Evolutionary conservation across 495 filamentous ascomycete genomes (phyloP).

Genomic region (Apodospora peruviana): DNA sequence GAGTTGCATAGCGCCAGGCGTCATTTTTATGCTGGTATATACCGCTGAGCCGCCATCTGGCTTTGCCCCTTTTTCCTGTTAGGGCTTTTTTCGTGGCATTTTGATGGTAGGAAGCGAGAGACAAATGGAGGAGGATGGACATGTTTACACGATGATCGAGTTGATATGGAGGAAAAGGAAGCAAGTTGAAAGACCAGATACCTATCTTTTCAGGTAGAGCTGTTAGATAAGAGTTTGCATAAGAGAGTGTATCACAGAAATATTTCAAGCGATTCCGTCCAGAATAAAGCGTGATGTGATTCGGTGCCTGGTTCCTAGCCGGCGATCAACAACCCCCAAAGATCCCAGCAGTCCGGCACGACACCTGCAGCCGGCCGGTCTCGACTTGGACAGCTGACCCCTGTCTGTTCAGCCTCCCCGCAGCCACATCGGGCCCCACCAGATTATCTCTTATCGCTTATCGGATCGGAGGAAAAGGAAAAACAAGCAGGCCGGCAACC

Average conservation of each 20-base stretch:
- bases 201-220: too few relatives aligned
- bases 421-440: neutral
- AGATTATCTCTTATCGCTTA: neutral
- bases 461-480: neutral
- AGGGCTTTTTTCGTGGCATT: neutral
- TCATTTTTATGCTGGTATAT: slow-evolving; percentile 12
- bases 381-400: neutral
- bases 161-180: too few relatives aligned
- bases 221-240: too few relatives aligned
- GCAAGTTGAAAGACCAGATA: too few relatives aligned
- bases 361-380: slow-evolving; percentile 14
- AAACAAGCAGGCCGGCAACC: slow-evolving; percentile 11
- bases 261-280: too few relatives aligned
- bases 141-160: too few relatives aligned
- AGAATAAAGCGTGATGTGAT: too few relatives aligned
- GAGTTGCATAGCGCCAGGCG: slow-evolving; percentile 27
- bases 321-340: too few relatives aligned
- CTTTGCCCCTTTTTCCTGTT: slow-evolving; percentile 7
- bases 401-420: neutral
- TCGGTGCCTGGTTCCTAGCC: too few relatives aligned
- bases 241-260: too few relatives aligned
- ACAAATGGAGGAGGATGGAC: too few relatives aligned
- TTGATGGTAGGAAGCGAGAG: too few relatives aligned
- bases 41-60: neutral
- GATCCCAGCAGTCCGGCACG: slow-evolving; percentile 6